These are phyloP conservation scores for Oehlia diaphana DNA, from an alignment of 192 early-diverging fungal species.

Conservation along the genomic window DNA sequence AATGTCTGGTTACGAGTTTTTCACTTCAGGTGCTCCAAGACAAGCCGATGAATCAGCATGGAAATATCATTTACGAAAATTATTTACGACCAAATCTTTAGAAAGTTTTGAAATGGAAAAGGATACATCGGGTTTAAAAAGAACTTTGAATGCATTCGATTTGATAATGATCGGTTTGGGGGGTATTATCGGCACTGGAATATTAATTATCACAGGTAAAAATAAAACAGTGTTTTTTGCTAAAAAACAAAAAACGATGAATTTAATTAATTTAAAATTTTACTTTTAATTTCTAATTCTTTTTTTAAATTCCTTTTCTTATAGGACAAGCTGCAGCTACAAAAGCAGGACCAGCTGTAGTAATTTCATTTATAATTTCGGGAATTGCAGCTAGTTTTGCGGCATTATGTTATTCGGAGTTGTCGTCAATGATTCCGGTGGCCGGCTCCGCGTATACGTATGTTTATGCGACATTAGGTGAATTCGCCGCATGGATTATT, in stretches of 20 bases:
- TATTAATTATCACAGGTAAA: conserved; percentile 73
- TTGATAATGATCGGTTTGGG: conserved; percentile 69
- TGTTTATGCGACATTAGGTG: conserved; percentile 83
- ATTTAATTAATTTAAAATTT: background rate
- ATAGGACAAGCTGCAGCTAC: conserved; percentile 67
- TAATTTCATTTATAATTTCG: conserved; percentile 79
- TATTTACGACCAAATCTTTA: conserved; percentile 30
- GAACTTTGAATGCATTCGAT: conserved; percentile 58
- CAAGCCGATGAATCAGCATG: background rate
- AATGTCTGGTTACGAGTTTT: conserved; percentile 23
- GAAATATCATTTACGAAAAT: conserved; percentile 21
- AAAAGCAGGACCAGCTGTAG: conserved; percentile 81
- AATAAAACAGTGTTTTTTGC: background rate
- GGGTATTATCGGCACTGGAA: conserved; percentile 80
- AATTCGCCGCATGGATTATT: conserved; percentile 86
- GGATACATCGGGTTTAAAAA: conserved; percentile 49
- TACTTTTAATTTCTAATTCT: background rate
- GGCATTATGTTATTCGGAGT: conserved; percentile 83
- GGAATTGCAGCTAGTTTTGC: conserved; percentile 74
- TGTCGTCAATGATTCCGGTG: conserved; percentile 84
- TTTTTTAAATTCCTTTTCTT: background rate
- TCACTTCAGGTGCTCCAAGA: conserved; percentile 17
- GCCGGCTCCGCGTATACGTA: conserved; percentile 88
- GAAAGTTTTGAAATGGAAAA: conserved; percentile 39
- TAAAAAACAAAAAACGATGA: too few relatives aligned